Base-by-base conservation (phyloP, 495 filamentous ascomycete species). In the Penicillium psychrofluorescens region DNA sequence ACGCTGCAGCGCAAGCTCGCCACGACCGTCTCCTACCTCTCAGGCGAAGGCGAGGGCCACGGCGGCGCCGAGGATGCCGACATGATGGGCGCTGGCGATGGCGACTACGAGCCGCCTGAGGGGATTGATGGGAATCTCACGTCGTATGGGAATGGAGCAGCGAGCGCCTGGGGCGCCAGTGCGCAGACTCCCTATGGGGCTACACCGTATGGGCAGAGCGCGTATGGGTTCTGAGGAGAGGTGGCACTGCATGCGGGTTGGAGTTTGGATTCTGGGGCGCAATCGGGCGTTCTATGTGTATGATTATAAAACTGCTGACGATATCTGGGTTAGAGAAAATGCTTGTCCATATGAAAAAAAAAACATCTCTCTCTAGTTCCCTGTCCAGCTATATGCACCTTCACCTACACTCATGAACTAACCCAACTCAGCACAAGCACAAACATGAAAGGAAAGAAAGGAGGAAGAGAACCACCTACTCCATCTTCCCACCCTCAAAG, bases 1-100 rank as follows among this genome's bases (percentile, higher is more conserved):
- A 82, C 89, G 15, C 64, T 98, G 16, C 91, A 97, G 61, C 77
- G 83, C 44, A 98, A 98, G 67, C 75, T 97, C 7, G 91, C 89
- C 10, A 72, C 72, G 4, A 78, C 95, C n/a, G 86, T 97, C 48
- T 78, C 84, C 40, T 80, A 80, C 9, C 72, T 98, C 9, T 68
- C 72, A 1, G 75, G 70, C 11, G 68, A 66, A 32, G 62, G 55
- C 12, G 59, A 56, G 11, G 72, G 66, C 37, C 72, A 76, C 32
- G 71, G 70, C 16, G 77, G 72, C 41, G 62, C 49, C 14, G 62
- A 68, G 27, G 73, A 72, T 41, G 65, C 62, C 22, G 71, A 72
- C 46, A 79, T 79, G 48, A 79, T 78, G 55, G 80, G 74, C 8
- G 77, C 76, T 13, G 76, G 79, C 31, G 83, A 82, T 45, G 80